These are phyloP conservation scores for Remersonia thermophila DNA, from an alignment of 2,329 filamentous ascomycete species.

Conservation along the genomic window DNA sequence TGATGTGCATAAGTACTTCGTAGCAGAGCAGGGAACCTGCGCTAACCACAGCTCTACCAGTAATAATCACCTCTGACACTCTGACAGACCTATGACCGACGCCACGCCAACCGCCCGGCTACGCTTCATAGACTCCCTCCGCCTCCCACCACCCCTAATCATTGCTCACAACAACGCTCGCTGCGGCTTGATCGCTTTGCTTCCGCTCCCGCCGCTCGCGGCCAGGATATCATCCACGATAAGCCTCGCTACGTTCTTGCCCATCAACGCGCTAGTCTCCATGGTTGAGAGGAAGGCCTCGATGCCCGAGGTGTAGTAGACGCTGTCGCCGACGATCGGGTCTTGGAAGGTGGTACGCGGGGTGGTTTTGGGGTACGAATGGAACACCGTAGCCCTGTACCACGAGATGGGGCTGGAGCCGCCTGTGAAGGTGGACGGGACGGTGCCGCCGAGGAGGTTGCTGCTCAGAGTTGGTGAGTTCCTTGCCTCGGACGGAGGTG, in stretches of 20 bases:
- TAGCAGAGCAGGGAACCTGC: too few relatives aligned
- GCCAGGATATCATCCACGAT: constrained; percentile 48
- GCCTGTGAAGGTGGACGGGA: constrained; percentile 1
- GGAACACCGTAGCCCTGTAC: constrained; percentile 66
- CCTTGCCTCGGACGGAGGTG: too few relatives aligned
- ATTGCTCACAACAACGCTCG: too few relatives aligned
- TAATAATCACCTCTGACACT: too few relatives aligned
- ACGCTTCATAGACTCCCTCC: too few relatives aligned
- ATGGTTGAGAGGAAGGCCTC: constrained; percentile 95
- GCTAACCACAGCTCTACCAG: too few relatives aligned
- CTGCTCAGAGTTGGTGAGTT: neutral
- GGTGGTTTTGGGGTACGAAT: constrained; percentile 75
- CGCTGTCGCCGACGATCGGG: constrained; percentile 49
- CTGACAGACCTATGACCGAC: too few relatives aligned
- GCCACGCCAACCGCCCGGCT: too few relatives aligned
- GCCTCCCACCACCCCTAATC: too few relatives aligned
- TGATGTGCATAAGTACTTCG: too few relatives aligned
- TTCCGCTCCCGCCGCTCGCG: too few relatives aligned
- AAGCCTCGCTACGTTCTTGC: constrained; percentile 67
- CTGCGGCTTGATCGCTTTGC: too few relatives aligned
- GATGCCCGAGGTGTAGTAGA: constrained; percentile 66
- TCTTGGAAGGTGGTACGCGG: constrained; percentile 83
- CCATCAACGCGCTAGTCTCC: constrained; percentile 91
- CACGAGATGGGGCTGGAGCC: constrained; percentile 48
- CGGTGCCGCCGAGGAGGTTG: constrained; percentile 1